Evolutionary conservation across 2,329 filamentous ascomycete species (phyloP), one percentile per base, ranked within the genome.

Genomic region (Chaetomium strumarium): DNA sequence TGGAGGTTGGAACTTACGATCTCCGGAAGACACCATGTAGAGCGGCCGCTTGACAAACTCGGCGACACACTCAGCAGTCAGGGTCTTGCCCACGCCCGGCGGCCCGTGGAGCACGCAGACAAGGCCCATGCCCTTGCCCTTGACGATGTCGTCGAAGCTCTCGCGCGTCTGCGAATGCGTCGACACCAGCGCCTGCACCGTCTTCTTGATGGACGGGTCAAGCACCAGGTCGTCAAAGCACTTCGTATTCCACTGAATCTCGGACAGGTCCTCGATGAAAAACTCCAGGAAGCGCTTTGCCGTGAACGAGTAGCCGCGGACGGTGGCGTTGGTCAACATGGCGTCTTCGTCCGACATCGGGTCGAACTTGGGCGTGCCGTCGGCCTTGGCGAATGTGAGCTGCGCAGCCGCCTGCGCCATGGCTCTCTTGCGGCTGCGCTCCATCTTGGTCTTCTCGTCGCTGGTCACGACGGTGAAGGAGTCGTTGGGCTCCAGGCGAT

Each of bases 51-150:
- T 51, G 14, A 67, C 63, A 10, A 66, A 57, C 39, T 72, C 70
- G 0, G 70, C 70, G 0, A 72, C 65, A 20, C 62, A 65, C 42
- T 69, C 67, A 1, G 68, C 68, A 1, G 68, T 71, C 31, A 70
- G 52, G 1, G 68, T 69, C 47, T 70, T 71, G 2, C 68, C 68
- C 1, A 66, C 68, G 1, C 68, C 68, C 0, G 68, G 68, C 2
- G 60, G 58, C 0, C 68, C 68, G 36, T 70, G 67, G 0, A 71
- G 60, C 1, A 70, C 55, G 19, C 69, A 58, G 9, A 70, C 63
- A 0, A 71, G 56, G 0, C 68, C 67, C 10, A 66, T 67, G 2
- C 66, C 68, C 34, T 70, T 70, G 8, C 63, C 64, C 7, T 53
- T 55, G 31, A 71, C 67, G 1, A 72, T 45, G 38, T 72, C 69